These are phyloP conservation scores for Arabis hirsuta DNA, from an alignment of 345 rosid species.

Conservation along the genomic window DNA sequence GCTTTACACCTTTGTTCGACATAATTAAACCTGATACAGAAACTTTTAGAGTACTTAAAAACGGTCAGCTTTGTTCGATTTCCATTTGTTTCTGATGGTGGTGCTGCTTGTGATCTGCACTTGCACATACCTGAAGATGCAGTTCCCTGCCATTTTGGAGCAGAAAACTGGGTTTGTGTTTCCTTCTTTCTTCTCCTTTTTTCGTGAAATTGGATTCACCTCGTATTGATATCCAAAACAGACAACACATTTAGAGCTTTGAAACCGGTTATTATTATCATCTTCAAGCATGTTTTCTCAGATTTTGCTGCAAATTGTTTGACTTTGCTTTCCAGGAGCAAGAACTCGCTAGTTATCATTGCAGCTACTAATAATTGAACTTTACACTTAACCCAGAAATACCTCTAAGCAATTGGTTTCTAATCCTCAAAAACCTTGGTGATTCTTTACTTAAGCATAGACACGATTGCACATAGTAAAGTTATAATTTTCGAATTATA, in stretches of 20 bases:
- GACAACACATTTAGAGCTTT: no score
- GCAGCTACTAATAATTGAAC: neutral
- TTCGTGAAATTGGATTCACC: neutral
- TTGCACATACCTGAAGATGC: conserved; percentile 92
- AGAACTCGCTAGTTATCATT: neutral
- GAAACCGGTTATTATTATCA: neutral
- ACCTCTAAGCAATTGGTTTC: neutral
- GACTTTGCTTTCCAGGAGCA: neutral
- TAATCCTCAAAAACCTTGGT: neutral
- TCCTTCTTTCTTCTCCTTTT: conserved; percentile 10
- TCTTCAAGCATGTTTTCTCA: conserved; percentile 19
- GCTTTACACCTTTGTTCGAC: no score
- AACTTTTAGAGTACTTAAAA: no score
- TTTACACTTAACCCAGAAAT: no score
- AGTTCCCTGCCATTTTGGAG: conserved; percentile 91
- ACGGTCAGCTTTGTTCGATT: conserved; percentile 95
- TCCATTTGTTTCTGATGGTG: conserved; percentile 87
- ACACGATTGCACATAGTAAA: conserved; percentile 11
- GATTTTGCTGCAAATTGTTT: neutral
- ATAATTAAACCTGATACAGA: no score
- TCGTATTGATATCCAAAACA: no score
- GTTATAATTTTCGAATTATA: neutral
- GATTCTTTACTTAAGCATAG: conserved; percentile 6
- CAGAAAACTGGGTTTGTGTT: conserved; percentile 81
- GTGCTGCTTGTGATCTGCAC: conserved; percentile 91